Base-by-base conservation (phyloP, 148 eudicot species). In the Persicaria maculosa region DNA sequence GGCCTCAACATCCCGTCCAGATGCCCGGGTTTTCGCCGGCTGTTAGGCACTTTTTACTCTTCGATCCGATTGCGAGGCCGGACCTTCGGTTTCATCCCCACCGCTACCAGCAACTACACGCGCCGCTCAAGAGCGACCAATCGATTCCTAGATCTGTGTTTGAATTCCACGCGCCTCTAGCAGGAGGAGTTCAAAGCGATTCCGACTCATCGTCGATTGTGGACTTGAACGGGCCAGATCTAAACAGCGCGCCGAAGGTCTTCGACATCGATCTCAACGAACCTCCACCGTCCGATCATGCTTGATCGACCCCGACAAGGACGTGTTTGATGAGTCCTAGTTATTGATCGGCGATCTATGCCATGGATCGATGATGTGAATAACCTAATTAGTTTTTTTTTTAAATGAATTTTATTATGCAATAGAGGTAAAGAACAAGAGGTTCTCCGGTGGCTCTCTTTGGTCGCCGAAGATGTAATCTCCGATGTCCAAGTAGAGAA, bases 161-260 rank as follows among this genome's bases (percentile, higher is more conserved):
- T 22, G 79, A 73, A 10, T 7, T 72, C 4, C 74, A 50, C 8
- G 74, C 74, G 36, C 74, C 75, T 25, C 15, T 68, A 15, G 62
- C 25, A 1, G 57, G 73, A 11, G 80, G 73, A 3, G 20, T 71
- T 40, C 75, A 47, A 74, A 81, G 83, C 52, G 83, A 81, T 4
- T 70, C 83, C 25, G 83, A 77, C 64, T 81, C 83, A 62, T 81
- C 83, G 5, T 77, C 83, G 4, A 67, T 74, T 0, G 80, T 77
- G 1, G 83, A 77, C 22, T 47, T 68, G 52, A 77, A 74, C 53
- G 45, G 45, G 9, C 54, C 16, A 4, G 80, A 40, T 47, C 20
- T 31, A 6, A 44, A 17, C 9, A 50, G 11, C 3, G n/a, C 12
- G 2, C 50, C 44, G 15, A 25, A 55, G 10, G 68, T 46, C 65